Base-by-base conservation (phyloP, 1,284 basidiomycete species). In the Polyporus tsugae region DNA sequence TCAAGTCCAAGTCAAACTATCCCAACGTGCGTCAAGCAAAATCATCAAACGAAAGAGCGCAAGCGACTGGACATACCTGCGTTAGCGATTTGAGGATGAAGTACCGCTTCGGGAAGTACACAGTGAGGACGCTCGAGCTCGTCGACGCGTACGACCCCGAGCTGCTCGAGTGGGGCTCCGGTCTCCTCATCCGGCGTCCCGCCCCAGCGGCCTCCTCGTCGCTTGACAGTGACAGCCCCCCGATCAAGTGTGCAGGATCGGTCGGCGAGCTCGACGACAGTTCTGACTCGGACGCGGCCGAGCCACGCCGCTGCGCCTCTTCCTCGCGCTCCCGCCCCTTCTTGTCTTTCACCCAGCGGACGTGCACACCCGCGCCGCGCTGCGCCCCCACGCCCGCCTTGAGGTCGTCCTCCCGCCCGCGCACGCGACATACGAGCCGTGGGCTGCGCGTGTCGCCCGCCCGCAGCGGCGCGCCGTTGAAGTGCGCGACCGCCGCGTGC, bases 21-120 rank as follows among this genome's bases (percentile, higher is more conserved):
- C 67, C 49, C 78, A 29, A 60, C n/a, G 63, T 63, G 62, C 33
- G 70, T 75, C 62, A 62, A 35, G 74, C 62, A 63, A 38, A 55
- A 29, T 29, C 17, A 60, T 5, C 39, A 58, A 29, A 41, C 41
- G 35, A 42, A 49, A 64, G 13, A 55, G 15, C 52, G 2, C 29
- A 2, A 65, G 55, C 35, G 41, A 59, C 11, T 66, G 11, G 70
- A 86, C 46, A 75, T 78, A 94, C 95, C 83, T 90, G 88, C 0
- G 91, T 91, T 73, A 94, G 81, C 41, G 93, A 95, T 81, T 99
- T 98, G 73, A 98, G 87, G 70, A 98, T 97, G 76, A 98, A 98
- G 79, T 91, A 96, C 33, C 97, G 89, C 76, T 89, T 88, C 4
- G 95, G 94, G 79, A 98, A 98, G 78, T 94, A 83, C 57, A 84